Base-by-base conservation (phyloP, 202 grass and related monocot genomes). In the Schoenoplectus triqueter region DNA sequence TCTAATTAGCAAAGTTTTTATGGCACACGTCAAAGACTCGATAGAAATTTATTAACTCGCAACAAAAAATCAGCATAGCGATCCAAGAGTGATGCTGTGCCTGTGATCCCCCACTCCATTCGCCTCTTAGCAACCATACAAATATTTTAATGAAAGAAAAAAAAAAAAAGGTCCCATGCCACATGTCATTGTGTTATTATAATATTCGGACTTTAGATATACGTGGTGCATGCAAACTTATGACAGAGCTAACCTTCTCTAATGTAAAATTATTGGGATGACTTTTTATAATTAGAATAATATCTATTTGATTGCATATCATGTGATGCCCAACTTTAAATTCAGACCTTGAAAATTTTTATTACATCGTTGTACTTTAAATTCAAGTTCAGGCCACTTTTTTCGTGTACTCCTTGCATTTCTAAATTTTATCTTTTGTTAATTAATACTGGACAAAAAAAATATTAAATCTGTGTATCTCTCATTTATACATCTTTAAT, bases 161-260 rank as follows among this genome's bases (percentile, higher is more conserved):
- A 18, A 69, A 69, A 40, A 10, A 66, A 82, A 31, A 31, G 31
- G 31, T 31, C 31, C 31, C 31, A 31, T 0, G 65, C 51, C 7
- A 42, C 39, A 41, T 71, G 55, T 31, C 31, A 31, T 31, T 31
- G 21, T 55, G 57, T 59, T 78, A 78, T 13, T 45, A 83, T 83
- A 83, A 56, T 44, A 71, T 59, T 10, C 10, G 2, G 11, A 42
- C 66, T 50, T 10, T 11, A 55, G 0, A 21, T 8, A 83, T 83
- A 83, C 64, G 48, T 83, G 81, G 66, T 69, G 64, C 49, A 59
- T n/a, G n/a, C n/a, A n/a, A n/a, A 66, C 10, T 39, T 54, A 79
- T 78, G 75, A 79, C 75, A 79, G 54, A 45, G 39, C 31, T 31
- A 6, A 42, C 13, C 39, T 5, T 45, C 7, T 79, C 21, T 57